A percentile compares a stretch with the other conserved stretches of the same genome.
These are phyloP conservation scores for Erysimum cheiri DNA, from an alignment of 441 rosid genomes.

Conservation along the genomic window DNA sequence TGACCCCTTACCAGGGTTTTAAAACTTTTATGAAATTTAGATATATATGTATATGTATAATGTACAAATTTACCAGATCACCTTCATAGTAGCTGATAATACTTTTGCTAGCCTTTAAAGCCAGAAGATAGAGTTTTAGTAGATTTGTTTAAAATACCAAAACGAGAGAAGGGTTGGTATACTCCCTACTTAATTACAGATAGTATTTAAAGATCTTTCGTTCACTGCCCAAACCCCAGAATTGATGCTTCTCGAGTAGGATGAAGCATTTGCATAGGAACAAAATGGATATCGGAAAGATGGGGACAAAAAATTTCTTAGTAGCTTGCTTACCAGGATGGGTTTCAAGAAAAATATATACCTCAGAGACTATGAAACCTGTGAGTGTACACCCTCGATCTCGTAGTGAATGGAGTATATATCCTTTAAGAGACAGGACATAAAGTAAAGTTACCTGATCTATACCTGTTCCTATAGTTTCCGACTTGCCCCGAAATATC, in stretches of 20 bases:
- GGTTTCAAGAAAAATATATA: slow-evolving; percentile 38
- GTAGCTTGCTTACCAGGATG: slow-evolving; percentile 62
- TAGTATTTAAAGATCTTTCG: slow-evolving; percentile 52
- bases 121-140: slow-evolving; percentile 54
- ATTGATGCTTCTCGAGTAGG: slow-evolving; percentile 48
- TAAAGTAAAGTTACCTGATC: slow-evolving; percentile 38
- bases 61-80: slow-evolving; percentile 62
- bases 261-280: slow-evolving; percentile 57
- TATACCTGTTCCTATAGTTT: slow-evolving; percentile 41
- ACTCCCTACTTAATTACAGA: slow-evolving; percentile 65
- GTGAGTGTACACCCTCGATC: slow-evolving; percentile 23
- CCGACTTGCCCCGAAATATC: slow-evolving; percentile 43
- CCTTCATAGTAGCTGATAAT: slow-evolving; percentile 72
- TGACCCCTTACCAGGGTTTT: slow-evolving; percentile 95
- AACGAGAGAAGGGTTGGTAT: slow-evolving; percentile 52
- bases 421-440: not conserved
- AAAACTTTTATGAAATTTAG: slow-evolving; percentile 41
- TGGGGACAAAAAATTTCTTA: slow-evolving; percentile 37
- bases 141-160: slow-evolving; percentile 54
- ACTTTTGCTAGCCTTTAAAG: slow-evolving; percentile 75
- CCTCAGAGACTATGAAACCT: slow-evolving; percentile 45
- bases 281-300: slow-evolving; percentile 40
- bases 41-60: slow-evolving; percentile 40
- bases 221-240: slow-evolving; percentile 56
- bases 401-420: not conserved